Base-by-base conservation (phyloP, 768 basidiomycete genomes). In the Sporobolomyces pararoseus region DNA sequence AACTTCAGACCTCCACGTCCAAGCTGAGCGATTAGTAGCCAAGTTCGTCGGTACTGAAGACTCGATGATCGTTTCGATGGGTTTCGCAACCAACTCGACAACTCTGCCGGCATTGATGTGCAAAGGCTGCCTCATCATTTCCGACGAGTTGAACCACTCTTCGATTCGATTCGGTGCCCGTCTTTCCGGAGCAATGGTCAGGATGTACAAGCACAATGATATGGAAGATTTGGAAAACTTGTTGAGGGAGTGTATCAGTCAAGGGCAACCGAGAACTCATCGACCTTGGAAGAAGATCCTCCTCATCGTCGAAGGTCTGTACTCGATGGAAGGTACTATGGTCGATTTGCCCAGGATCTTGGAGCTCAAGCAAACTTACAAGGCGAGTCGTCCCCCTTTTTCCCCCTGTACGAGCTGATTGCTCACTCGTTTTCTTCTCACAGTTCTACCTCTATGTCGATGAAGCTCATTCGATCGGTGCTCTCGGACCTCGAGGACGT, bases 251-350 rank as follows among this genome's bases (percentile, higher is more conserved):
- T 87, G 86, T 31, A 94, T 99, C 81, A 91, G 89, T 76, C 96
- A 99, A 79, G 96, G 96, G 21, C 95, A 98, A 78, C 93, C 95
- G 6, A 89, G 93, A 81, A 96, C 93, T 0, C 96, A 98, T 77
- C 81, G 96, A n/a, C 95, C 95, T 17, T 98, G 96, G 96, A 96
- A 95, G 83, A 97, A 95, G 83, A 98, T 99, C 70, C 80, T 99
- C 46, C 73, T 99, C 51, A 86, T 96, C 63, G 91, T 98, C 17
- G 96, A 99, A 79, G 96, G 96, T 4, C 80, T 99, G 51, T 98
- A 91, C 81, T 92, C 90, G 70, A 99, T 99, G 96, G 96, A 98
- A 81, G 96, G 96, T n/a, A 93, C 90, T 13, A 76, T 98, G 73
- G 86, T 89, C 42, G 86, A 97, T 78, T 77, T 99, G 50, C 96